phyloP scores from a whole-genome alignment of 208 protist genomes.

The Angomonas deanei region DNA sequence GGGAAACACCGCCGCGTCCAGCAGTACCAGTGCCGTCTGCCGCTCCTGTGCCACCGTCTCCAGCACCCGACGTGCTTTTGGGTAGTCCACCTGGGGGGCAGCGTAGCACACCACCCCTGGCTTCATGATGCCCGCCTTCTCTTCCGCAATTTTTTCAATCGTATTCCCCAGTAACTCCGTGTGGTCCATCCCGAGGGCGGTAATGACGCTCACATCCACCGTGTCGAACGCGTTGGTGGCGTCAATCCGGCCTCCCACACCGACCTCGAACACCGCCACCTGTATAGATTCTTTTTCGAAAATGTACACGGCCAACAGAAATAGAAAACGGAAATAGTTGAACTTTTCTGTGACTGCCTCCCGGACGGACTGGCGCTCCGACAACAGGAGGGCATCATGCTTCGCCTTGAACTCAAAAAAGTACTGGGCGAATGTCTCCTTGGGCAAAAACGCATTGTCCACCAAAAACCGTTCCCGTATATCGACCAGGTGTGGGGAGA shows the following conservation, averaged over 20 bases:
- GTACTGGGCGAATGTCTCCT: constrained; percentile 59
- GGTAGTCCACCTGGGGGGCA: constrained; percentile 63
- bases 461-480: constrained; percentile 82
- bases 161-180: constrained; percentile 91
- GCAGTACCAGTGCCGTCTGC: constrained; percentile 45
- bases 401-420: constrained; percentile 75
- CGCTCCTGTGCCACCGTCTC: constrained; percentile 31
- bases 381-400: constrained; percentile 42
- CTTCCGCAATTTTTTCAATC: constrained; percentile 84
- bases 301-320: constrained; percentile 73
- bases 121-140: constrained; percentile 96
- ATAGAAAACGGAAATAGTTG: constrained; percentile 86
- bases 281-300: constrained; percentile 82
- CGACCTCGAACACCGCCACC: constrained; percentile 91
- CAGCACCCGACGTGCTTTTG: constrained; percentile 50
- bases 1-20: constrained; percentile 58
- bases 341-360: constrained; percentile 29
- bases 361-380: constrained; percentile 46
- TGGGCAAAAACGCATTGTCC: constrained; percentile 56
- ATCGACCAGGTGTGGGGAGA: constrained; percentile 87
- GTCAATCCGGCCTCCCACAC: constrained; percentile 92
- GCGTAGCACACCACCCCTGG: constrained; percentile 60
- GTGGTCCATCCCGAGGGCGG: constrained; percentile 92
- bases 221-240: constrained; percentile 88
- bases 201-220: constrained; percentile 82